Evolutionary conservation across 1,284 basidiomycete species (phyloP).

Genomic region (Leccinum subfulvum): DNA sequence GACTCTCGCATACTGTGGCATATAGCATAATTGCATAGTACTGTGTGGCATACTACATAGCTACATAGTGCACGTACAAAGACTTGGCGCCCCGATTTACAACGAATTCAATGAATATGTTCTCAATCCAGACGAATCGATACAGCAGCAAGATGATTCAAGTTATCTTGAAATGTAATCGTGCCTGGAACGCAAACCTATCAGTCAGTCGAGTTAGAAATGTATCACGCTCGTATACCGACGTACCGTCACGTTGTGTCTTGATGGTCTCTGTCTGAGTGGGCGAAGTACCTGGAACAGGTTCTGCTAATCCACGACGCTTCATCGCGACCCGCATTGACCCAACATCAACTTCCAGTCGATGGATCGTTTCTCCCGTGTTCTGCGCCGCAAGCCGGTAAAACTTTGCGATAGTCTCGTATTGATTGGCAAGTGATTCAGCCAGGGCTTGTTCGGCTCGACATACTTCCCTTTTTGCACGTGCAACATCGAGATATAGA

Average conservation of each 20-base stretch:
- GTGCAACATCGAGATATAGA: not conserved
- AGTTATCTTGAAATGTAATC: not conserved
- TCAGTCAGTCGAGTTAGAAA: not conserved
- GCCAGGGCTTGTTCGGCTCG: not conserved
- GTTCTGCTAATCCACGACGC: not conserved
- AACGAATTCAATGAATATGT: too few relatives aligned
- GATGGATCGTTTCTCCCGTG: not conserved
- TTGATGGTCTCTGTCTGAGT: not conserved
- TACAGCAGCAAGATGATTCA: not conserved
- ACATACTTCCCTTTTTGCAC: not conserved
- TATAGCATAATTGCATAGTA: too few relatives aligned
- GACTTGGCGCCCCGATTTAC: too few relatives aligned
- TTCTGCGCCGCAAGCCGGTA: not conserved
- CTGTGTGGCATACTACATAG: too few relatives aligned
- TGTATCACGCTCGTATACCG: not conserved
- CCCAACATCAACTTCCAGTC: not conserved
- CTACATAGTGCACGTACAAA: too few relatives aligned
- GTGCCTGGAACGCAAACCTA: not conserved
- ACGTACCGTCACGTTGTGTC: not conserved
- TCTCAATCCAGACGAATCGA: not conserved
- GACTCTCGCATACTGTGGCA: too few relatives aligned
- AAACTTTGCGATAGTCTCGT: not conserved
- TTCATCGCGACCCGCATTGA: not conserved
- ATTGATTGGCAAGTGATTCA: not conserved
- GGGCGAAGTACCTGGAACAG: not conserved